Evolutionary conservation across 176 grass and related monocot genomes (phyloP).

Genomic region (Carex littledalei): DNA sequence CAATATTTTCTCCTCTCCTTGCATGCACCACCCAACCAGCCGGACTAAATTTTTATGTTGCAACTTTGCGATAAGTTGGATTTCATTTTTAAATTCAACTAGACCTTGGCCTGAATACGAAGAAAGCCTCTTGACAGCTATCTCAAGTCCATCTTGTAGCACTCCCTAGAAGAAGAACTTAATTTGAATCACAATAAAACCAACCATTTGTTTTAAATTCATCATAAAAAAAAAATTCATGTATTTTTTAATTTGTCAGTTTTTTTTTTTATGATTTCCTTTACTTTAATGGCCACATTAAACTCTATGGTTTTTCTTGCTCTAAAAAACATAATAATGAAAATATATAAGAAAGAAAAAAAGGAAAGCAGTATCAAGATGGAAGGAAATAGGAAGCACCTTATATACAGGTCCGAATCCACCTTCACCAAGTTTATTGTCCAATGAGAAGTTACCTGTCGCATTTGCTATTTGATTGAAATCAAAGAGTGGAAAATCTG

Average conservation of each 20-base stretch:
- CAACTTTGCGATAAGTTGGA: too few relatives aligned
- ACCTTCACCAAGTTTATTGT: constrained; percentile 24
- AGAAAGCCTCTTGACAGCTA: constrained; percentile 26
- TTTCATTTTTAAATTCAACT: neutral
- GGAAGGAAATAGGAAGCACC: neutral
- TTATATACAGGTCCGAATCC: constrained; percentile 27
- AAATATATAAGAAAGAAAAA: neutral
- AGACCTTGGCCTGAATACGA: constrained; percentile 18
- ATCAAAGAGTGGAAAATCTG: constrained; percentile 1
- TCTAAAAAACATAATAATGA: neutral
- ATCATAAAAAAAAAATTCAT: neutral
- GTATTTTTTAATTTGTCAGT: neutral
- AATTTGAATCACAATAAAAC: neutral
- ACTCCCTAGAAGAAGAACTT: neutral
- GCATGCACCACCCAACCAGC: too few relatives aligned
- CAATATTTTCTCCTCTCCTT: too few relatives aligned
- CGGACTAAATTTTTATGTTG: too few relatives aligned
- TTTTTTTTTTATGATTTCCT: neutral
- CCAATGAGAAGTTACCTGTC: constrained; percentile 12
- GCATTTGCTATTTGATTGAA: constrained; percentile 1
- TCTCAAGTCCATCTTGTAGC: constrained; percentile 3
- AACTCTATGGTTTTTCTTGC: neutral
- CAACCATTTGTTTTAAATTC: neutral
- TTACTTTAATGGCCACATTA: neutral
- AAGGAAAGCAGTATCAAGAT: neutral